These are phyloP conservation scores for Pichia kluyveri DNA, from an alignment of 805 yeast genomes.

Conservation along the genomic window DNA sequence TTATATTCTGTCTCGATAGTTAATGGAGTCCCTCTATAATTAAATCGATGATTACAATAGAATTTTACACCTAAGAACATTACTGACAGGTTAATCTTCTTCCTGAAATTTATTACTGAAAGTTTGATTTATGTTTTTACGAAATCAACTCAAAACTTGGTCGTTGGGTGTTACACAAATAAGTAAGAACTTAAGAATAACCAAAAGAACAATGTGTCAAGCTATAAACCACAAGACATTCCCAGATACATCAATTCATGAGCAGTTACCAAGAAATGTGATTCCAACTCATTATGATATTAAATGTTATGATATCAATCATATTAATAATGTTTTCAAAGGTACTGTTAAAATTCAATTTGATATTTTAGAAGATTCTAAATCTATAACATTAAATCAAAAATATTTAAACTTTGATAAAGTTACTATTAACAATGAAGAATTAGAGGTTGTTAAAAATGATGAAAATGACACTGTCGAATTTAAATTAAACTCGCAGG, in stretches of 20 bases:
- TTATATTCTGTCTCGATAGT: too few species aligned
- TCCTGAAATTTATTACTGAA: too few species aligned
- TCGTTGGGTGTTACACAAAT: background rate
- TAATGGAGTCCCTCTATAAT: too few species aligned
- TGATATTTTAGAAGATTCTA: constrained; percentile 32
- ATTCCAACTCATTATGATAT: constrained; percentile 70
- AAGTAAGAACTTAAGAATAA: too few species aligned
- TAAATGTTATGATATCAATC: constrained; percentile 50
- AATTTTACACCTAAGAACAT: too few species aligned
- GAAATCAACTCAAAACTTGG: background rate
- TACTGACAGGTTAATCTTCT: too few species aligned
- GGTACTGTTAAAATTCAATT: constrained; percentile 44
- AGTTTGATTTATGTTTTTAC: background rate
- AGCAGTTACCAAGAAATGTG: constrained; percentile 34
- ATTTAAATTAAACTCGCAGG: constrained; percentile 37
- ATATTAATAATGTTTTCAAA: constrained; percentile 32
- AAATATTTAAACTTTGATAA: constrained; percentile 30
- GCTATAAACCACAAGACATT: background rate
- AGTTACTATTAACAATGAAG: constrained; percentile 16
- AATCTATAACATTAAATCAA: constrained; percentile 39
- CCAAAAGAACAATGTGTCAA: constrained; percentile 2
- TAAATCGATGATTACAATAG: too few species aligned
- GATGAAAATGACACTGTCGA: constrained; percentile 53
- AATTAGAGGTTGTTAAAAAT: constrained; percentile 19
- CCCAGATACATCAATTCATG: constrained; percentile 39